Evolutionary conservation across 768 basidiomycete species (phyloP), one percentile per base, ranked within the genome.

Genomic region (Cyclocybe cylindracea): DNA sequence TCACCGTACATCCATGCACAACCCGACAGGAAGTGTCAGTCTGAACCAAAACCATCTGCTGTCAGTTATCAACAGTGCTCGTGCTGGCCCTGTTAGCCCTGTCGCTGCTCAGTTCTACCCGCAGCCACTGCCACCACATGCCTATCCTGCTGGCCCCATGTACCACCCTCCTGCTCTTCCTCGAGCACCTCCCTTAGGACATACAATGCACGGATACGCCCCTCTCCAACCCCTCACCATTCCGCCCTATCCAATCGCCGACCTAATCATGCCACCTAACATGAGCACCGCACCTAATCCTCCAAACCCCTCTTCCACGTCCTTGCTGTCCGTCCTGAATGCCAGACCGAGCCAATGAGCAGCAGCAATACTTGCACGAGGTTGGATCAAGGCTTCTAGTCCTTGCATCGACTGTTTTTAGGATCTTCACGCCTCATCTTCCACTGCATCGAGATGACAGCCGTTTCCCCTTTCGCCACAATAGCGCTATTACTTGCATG

Each of bases 41-140:
- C 73, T 85, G 73, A 75, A 72, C 50, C 82, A 84, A 51, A 72
- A 67, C 33, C 80, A 83, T 46, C 62, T 83, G 36, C 70, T 78
- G 40, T 63, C 70, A 18, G 57, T 77, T 40, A 72, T 82, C 60
- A 75, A 76, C 56, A 68, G 69, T 41, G 54, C 69, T 45, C 64
- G 63, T 18, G 55, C 44, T 18, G 53, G 52, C 18, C 61, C 61
- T 32, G 42, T 57, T 29, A 54, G 46, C 37, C 55, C 53, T 10
- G 53, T 53, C 40, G 43, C 44, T 39, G 53, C 55, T 8, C 57
- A 57, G 32, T 56, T 50, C 40, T 36, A 59, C 31, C 52, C 62
- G 14, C 59, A 64, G 14, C 54, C 61, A 44, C 53, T 49, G n/a
- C 57, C 44, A 39, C 37, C 42, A 16, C 57, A 54, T 24, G 43